Base-by-base conservation (phyloP, 2,329 filamentous ascomycete genomes). In the Simplicillium sp. region DNA sequence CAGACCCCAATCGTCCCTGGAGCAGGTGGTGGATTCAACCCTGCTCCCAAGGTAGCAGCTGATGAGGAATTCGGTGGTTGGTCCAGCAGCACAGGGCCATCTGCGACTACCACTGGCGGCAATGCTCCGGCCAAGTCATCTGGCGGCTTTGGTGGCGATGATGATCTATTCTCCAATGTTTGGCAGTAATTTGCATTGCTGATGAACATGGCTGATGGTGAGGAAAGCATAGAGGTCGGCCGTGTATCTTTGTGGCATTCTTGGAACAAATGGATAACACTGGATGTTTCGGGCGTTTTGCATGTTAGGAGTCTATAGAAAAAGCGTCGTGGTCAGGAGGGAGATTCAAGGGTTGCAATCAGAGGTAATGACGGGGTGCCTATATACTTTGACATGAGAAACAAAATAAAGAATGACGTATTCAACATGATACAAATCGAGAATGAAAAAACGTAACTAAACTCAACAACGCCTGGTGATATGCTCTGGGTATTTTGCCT, bases 51-150 rank as follows among this genome's bases (percentile, higher is more conserved):
- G 53, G 84, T 95, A 3, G 74, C 84, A 29, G 84, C 86, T 0
- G 90, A 97, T 53, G 90, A 97, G 61, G 90, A 97, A 56, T 97
- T 96, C 66, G 90, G 90, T 15, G 89, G 90, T 11, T 97, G 90
- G 90, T 80, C 86, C 37, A 94, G 87, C 71, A 66, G 82, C 75
- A 54, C 74, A 50, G 51, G 69, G 64, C 31, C 64, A 69, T 8
- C 57, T 62, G 1, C 57, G 12, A 34, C 38, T 12, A 32, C 62
- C 28, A 54, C 66, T 15, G 58, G 57, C 34, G 60, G 59, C 37
- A 60, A 60, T 17, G 56, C 62, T 20, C 54, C 61, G 12, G 63
- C 71, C 37, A 76, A 84, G 62, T 67, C 80, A 29, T 65, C 71
- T 16, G 75, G 75, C 12, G 75, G 75, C 12, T 77, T 82, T 50